Base-by-base conservation (phyloP, 441 rosid species). In the Erysimum pusillum region DNA sequence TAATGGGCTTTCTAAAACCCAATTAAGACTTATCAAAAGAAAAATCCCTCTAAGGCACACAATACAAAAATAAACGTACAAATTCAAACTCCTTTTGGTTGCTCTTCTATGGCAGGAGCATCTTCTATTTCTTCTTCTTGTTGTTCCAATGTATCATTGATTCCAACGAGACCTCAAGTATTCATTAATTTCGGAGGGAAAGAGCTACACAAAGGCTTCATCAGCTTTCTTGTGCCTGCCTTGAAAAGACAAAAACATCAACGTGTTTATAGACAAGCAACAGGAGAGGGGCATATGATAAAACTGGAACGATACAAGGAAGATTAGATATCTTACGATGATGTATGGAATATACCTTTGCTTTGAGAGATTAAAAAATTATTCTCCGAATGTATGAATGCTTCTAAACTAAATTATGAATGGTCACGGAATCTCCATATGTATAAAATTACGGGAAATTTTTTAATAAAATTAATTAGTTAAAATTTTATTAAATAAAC, bases 161-260 rank as follows among this genome's bases (percentile, higher is more conserved):
- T 64, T 64, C n/a, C n/a, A n/a, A n/a, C n/a, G n/a, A n/a, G n/a
- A n/a, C n/a, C n/a, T n/a, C n/a, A n/a, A n/a, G n/a, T n/a, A n/a
- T n/a, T n/a, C 69, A 64, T 28, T n/a, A 45, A 14, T 9, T 64
- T 45, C 25, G 22, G 69, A 0, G 69, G 69, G 15, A 2, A n/a
- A 31, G 69, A 64, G 10, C 9, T 46, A 42, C 69, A n/a, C 25
- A 28, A 9, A 2, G 53, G 69, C 28, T 67, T 67, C 34, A 13
- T 67, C 0, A 2, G 34, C 53, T 13, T 17, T 20, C 60, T 67
- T 2, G 17, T 4, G 4, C n/a, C 8, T 38, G 28, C 51, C 14
- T 25, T 53, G 28, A 9, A 68, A 39, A n/a, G 13, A 39, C 0
- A 2, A 20, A 5, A 53, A 25, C 25, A 53, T 68, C 11, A 68